phyloP scores from a whole-genome alignment of 2,329 filamentous ascomycete species.

The Chrysoporthe deuterocubensis region DNA sequence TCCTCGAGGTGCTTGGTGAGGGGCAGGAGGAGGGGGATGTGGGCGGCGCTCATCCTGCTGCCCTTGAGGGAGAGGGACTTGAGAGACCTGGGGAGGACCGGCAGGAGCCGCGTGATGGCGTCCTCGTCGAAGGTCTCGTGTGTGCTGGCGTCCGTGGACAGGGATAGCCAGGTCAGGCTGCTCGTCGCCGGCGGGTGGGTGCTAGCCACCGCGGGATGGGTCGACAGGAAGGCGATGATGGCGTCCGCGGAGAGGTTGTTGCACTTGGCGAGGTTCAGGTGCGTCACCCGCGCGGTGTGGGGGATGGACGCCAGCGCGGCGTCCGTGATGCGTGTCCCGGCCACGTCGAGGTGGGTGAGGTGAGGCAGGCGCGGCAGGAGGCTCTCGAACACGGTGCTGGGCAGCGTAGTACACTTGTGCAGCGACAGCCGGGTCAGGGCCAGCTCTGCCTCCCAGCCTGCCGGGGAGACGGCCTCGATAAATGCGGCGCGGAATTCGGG shows the following conservation, averaged over 20 bases:
- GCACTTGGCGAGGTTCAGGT: slow-evolving; percentile 80
- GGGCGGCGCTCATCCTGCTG: slow-evolving; percentile 67
- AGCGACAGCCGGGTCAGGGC: slow-evolving; percentile 71
- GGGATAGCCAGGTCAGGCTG: slow-evolving; percentile 71
- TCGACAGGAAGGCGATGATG: slow-evolving; percentile 72
- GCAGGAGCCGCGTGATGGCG: slow-evolving; percentile 68
- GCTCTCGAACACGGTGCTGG: slow-evolving; percentile 67
- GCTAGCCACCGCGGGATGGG: slow-evolving; percentile 69
- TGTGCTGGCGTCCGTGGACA: slow-evolving; percentile 72
- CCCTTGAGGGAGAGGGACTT: slow-evolving; percentile 78
- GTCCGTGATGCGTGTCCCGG: slow-evolving; percentile 76
- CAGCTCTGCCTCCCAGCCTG: slow-evolving; percentile 54
- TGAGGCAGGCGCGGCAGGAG: slow-evolving; percentile 71
- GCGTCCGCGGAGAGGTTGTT: slow-evolving; percentile 67
- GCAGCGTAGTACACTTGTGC: slow-evolving; percentile 77
- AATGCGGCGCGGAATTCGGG: slow-evolving; percentile 69
- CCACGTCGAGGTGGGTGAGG: slow-evolving; percentile 79
- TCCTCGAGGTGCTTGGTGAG: slow-evolving; percentile 77
- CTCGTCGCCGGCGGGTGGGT: slow-evolving; percentile 69
- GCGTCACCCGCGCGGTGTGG: slow-evolving; percentile 71
- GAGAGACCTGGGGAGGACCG: slow-evolving; percentile 67
- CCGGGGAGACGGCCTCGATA: slow-evolving; percentile 53
- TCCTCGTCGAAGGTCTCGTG: slow-evolving; percentile 71
- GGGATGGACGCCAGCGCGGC: slow-evolving; percentile 72
- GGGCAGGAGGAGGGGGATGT: slow-evolving; percentile 66